phyloP scores from a whole-genome alignment of 192 early-diverging fungal species.

The Haplosporangium gracile region DNA sequence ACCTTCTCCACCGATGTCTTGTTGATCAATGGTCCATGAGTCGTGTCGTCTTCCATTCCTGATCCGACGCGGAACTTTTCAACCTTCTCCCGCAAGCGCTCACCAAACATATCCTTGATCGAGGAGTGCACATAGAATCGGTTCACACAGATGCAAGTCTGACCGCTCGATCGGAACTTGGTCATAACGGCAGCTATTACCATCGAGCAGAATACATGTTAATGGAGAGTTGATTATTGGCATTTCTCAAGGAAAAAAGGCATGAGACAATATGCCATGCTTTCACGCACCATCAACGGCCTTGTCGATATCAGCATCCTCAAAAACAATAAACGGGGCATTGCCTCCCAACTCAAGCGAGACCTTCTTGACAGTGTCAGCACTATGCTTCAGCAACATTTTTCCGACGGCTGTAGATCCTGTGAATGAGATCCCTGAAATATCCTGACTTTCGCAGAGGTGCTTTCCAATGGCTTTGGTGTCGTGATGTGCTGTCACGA shows the following conservation, averaged over 20 bases:
- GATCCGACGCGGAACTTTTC: constrained; percentile 77
- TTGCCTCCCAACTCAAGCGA: constrained; percentile 91
- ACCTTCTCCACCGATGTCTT: constrained; percentile 77
- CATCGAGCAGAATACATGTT: neutral
- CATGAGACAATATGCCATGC: neutral
- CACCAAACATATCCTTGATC: constrained; percentile 75
- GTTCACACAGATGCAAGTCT: constrained; percentile 85
- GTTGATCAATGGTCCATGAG: constrained; percentile 89
- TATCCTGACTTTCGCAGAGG: constrained; percentile 65
- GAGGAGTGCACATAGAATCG: constrained; percentile 81
- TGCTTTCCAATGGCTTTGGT: constrained; percentile 70
- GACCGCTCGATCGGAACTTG: constrained; percentile 82
- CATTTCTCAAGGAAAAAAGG: neutral
- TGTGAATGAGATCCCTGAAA: constrained; percentile 84
- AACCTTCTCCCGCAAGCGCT: constrained; percentile 68
- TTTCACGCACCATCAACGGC: constrained; percentile 67
- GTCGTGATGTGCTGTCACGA: constrained; percentile 69
- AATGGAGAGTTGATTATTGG: neutral
- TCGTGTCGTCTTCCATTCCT: constrained; percentile 73
- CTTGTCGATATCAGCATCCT: constrained; percentile 80
- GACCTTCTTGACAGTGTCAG: constrained; percentile 79
- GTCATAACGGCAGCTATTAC: constrained; percentile 63
- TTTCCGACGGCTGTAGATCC: constrained; percentile 83
- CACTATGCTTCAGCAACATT: constrained; percentile 70
- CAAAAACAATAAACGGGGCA: constrained; percentile 84